These are phyloP conservation scores for Trichosporon sp. DNA, from an alignment of 1,284 basidiomycete genomes.

Conservation along the genomic window DNA sequence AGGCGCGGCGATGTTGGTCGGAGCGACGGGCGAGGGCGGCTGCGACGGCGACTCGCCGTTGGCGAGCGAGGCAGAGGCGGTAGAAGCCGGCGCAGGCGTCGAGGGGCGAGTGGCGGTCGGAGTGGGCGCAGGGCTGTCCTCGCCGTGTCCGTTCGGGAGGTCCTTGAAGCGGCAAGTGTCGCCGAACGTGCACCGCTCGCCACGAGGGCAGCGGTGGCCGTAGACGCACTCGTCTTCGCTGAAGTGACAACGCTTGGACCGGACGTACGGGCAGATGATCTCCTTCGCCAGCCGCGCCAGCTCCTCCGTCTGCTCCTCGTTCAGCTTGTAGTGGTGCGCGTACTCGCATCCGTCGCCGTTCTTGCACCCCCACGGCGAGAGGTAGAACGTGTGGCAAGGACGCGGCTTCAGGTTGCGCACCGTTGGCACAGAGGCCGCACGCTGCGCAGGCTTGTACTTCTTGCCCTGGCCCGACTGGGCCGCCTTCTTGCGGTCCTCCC, in stretches of 20 bases:
- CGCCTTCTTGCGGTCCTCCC: constrained; percentile 10
- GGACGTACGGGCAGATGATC: constrained; percentile 38
- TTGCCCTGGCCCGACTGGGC: constrained; percentile 5
- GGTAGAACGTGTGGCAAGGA: constrained; percentile 22
- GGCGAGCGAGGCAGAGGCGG: not conserved
- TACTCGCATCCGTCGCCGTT: constrained; percentile 37
- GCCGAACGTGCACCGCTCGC: constrained; percentile 32
- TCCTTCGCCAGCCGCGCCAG: constrained; percentile 36
- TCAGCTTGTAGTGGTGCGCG: constrained; percentile 36
- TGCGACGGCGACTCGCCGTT: not conserved
- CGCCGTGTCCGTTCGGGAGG: constrained; percentile 34
- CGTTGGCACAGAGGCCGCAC: constrained; percentile 12
- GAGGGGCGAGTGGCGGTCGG: not conserved
- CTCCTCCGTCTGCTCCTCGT: constrained; percentile 33
- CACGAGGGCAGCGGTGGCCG: constrained; percentile 36
- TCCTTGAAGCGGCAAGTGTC: constrained; percentile 37
- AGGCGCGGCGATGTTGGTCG: not conserved
- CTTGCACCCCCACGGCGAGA: constrained; percentile 32
- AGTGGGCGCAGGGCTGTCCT: constrained; percentile 12
- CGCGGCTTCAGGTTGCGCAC: constrained; percentile 23
- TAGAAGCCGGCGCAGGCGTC: not conserved
- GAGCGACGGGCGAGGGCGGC: not conserved
- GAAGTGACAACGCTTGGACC: constrained; percentile 32
- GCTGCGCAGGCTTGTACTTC: constrained; percentile 12
- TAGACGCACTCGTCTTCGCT: constrained; percentile 39